Base-by-base conservation (phyloP, 805 yeast genomes). In the Saccharomycopsis babjevae region DNA sequence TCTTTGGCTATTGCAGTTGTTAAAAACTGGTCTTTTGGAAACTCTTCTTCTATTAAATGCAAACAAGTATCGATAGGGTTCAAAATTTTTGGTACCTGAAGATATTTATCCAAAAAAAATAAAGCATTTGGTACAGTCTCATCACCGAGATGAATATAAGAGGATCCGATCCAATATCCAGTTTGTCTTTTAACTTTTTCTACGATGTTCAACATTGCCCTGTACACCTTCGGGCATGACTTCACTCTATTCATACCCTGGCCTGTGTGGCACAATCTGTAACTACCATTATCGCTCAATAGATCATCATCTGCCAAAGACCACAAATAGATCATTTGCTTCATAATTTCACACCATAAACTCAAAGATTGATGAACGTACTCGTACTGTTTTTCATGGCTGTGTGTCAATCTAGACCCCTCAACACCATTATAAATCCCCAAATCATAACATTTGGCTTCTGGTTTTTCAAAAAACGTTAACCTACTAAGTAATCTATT, bases 121-220 rank as follows among this genome's bases (percentile, higher is more conserved):
- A 88, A 70, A 0, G 93, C 91, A 70, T 88, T 88, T 1, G 96
- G 96, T 5, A 88, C 96, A 1, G 92, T 88, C 67, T 84, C 86
- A 70, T 88, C 96, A 50, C 94, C 96, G 18, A 88, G 68, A 71
- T 88, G 96, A 28, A 88, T 87, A 25, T 86, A 93, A 16, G 88
- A 82, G 5, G 89, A 83, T 1, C 96, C 96, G 39, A 88, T 85
- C 93, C 94, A 88, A 1, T 79, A 73, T 3, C 85, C 81, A 25
- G 88, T 81, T 57, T 77, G 76, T 36, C 74, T 70, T 68, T 88
- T 88, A 54, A 88, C 88, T 61, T 83, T 84, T n/a, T 77, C 71
- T 57, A 88, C 76, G 62, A 88, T 82, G 62, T 77, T 78, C 66
- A 85, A 85, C 92, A 88, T 88, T 59, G 83, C 83, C 59, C 86